Evolutionary conservation across 495 filamentous ascomycete genomes (phyloP), one percentile per base, ranked within the genome.

Genomic region (Trypethelium eluteriae): DNA sequence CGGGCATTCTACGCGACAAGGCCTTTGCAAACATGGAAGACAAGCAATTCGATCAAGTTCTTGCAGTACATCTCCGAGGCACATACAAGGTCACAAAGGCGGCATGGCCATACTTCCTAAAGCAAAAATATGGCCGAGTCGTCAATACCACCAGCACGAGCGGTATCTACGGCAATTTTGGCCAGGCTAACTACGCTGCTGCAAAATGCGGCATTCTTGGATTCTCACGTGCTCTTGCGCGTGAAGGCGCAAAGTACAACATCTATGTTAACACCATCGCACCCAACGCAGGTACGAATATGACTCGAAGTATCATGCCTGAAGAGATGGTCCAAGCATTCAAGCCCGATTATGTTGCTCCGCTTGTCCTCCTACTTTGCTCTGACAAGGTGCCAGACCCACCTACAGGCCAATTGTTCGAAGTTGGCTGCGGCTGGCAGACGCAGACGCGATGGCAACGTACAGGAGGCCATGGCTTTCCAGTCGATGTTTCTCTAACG

Each of bases 131-230:
- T 70, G 94, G 94, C 69, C 91, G 94, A 73, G 84, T 98, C 64
- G 83, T 98, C 76, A 98, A 98, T 82, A 98, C 94, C 66, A 91
- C 94, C 16, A 95, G 90, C 61, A 96, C 94, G 46, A 93, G 89
- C 74, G 94, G 94, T 78, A 97, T 98, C 79, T 98, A 98, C 73
- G 94, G 94, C 70, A 98, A 96, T 83, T 98, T 98, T 72, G 94
- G 94, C 65, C 94, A 98, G 80, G 92, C 94, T 72, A 98, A 98
- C 81, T 98, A 98, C 77, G 86, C 94, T 63, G 89, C 93, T 64
- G 94, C 95, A 25, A 98, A 98, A 86, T 84, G 87, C 67, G 95
- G 89, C 77, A 98, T 98, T 71, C 86, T 98, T 38, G 94, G 94
- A 64, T 90, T 98, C 80, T 95, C 92, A 25, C 89, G 93, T 70